Evolutionary conservation across 2,329 filamentous ascomycete species (phyloP).

Genomic region (Lecanosticta acicola): DNA sequence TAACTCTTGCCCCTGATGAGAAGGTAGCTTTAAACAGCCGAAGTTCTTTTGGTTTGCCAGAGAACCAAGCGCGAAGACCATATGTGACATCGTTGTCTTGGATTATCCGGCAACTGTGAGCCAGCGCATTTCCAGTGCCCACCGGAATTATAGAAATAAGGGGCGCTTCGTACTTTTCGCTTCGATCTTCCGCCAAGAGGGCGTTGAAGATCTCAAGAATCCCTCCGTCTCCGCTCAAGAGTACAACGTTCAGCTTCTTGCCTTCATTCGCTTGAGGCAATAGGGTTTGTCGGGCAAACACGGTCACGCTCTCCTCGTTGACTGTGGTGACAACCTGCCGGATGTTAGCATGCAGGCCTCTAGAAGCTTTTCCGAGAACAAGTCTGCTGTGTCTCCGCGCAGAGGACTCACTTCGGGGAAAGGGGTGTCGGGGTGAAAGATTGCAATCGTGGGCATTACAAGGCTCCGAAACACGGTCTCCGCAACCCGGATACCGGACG

Average conservation of each 20-base stretch:
- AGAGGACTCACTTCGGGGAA: no score
- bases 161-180: conserved; percentile 49
- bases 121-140: conserved; percentile 46
- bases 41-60: conserved; percentile 33
- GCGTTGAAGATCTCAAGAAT: conserved; percentile 76
- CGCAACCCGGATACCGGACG: conserved; percentile 41
- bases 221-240: conserved; percentile 85
- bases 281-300: conserved; percentile 53
- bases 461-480: conserved; percentile 35
- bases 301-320: conserved; percentile 57
- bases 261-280: conserved; percentile 46
- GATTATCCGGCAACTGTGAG: conserved; percentile 39
- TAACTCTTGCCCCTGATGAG: conserved; percentile 40
- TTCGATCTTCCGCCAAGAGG: conserved; percentile 41
- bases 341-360: no score
- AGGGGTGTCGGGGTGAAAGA: no score
- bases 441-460: conserved; percentile 40
- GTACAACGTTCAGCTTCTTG: conserved; percentile 57
- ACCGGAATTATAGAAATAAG: conserved; percentile 48
- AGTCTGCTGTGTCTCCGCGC: no score
- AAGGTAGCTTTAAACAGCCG: conserved; percentile 43
- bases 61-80: conserved; percentile 37
- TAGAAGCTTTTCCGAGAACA: no score
- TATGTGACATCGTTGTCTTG: conserved; percentile 37
- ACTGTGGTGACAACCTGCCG: conserved; percentile 62